Percentiles rank a stretch among this genome's conserved stretches.
Evolutionary conservation across 106 monocot genomes (phyloP).

Genomic region (Dendrobium officinale): DNA sequence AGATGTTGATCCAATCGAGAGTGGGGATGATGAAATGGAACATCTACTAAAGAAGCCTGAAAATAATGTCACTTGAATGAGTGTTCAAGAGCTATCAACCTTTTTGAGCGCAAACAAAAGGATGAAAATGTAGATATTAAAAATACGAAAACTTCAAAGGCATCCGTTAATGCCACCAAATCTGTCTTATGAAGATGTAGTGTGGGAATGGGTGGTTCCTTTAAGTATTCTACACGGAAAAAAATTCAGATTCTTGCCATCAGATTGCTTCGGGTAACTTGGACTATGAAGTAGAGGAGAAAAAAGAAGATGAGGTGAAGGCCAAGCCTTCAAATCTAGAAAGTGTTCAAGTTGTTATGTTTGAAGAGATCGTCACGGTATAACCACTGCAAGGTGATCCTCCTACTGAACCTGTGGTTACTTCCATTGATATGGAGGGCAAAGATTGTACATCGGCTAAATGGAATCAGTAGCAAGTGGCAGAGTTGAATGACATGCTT

Average conservation of each 20-base stretch:
- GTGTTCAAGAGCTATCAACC: slow-evolving; percentile 94
- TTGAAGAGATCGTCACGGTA: slow-evolving; percentile 25
- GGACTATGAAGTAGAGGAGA: slow-evolving; percentile 24
- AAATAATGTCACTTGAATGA: slow-evolving; percentile 65
- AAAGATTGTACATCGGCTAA: slow-evolving; percentile 46
- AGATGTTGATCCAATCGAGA: slow-evolving; percentile 40
- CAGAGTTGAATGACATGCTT: slow-evolving; percentile 79
- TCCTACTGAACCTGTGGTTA: slow-evolving; percentile 15
- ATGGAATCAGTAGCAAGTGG: slow-evolving; percentile 83
- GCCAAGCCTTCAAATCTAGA: slow-evolving; percentile 19
- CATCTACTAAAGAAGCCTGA: slow-evolving; percentile 58
- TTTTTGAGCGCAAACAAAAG: slow-evolving; percentile 87
- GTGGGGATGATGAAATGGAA: slow-evolving; percentile 40
- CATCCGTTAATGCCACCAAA: slow-evolving; percentile 39
- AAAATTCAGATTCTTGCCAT: slow-evolving; percentile 16
- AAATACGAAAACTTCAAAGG: slow-evolving; percentile 32
- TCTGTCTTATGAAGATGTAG: slow-evolving; percentile 96
- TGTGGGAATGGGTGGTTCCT: slow-evolving; percentile 69
- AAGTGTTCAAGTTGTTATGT: slow-evolving; percentile 1
- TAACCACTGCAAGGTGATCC: slow-evolving; percentile 9
- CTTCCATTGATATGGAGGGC: slow-evolving; percentile 25
- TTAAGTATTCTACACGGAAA: slow-evolving; percentile 22
- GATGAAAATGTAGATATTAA: slow-evolving; percentile 49
- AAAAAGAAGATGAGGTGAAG: slow-evolving; percentile 21
- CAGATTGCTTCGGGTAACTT: slow-evolving; percentile 14